Percentiles rank a stretch among this genome's conserved stretches.
These are phyloP conservation scores for Phytophthora ohioensis DNA, from an alignment of 352 stramenopile genomes.

Conservation along the genomic window DNA sequence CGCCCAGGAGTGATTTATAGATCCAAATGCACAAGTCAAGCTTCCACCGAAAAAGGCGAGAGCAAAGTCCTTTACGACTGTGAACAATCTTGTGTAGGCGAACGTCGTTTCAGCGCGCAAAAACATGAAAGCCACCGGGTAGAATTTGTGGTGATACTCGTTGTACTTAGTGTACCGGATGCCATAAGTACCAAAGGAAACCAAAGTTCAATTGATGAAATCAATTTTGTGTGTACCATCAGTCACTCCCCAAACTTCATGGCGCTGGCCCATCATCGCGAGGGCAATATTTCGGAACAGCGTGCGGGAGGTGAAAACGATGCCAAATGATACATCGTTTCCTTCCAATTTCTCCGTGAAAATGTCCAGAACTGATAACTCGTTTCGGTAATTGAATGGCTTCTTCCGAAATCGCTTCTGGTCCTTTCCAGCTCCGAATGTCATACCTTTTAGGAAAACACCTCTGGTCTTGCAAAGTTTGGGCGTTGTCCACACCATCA, in stretches of 20 bases:
- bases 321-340: not conserved
- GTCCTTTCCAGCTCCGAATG: too few species aligned
- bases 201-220: constrained; percentile 9
- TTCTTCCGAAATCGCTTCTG: not conserved
- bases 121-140: constrained; percentile 17
- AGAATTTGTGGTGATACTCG: constrained; percentile 19
- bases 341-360: not conserved
- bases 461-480: not conserved
- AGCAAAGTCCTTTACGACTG: too few species aligned
- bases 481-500: constrained; percentile 10
- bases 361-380: not conserved
- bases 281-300: not conserved
- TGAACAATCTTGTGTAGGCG: too few species aligned
- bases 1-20: too few species aligned
- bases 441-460: not conserved
- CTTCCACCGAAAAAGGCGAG: too few species aligned
- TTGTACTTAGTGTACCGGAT: constrained; percentile 6
- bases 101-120: constrained; percentile 5
- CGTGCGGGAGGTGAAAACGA: too few species aligned
- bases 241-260: not conserved
- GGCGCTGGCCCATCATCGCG: not conserved
- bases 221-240: constrained; percentile 23
- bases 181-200: constrained; percentile 5
- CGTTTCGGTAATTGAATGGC: not conserved
- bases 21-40: too few species aligned